Evolutionary conservation across 768 basidiomycete genomes (phyloP), one percentile per base, ranked within the genome.

Genomic region (Lentinula sp.): DNA sequence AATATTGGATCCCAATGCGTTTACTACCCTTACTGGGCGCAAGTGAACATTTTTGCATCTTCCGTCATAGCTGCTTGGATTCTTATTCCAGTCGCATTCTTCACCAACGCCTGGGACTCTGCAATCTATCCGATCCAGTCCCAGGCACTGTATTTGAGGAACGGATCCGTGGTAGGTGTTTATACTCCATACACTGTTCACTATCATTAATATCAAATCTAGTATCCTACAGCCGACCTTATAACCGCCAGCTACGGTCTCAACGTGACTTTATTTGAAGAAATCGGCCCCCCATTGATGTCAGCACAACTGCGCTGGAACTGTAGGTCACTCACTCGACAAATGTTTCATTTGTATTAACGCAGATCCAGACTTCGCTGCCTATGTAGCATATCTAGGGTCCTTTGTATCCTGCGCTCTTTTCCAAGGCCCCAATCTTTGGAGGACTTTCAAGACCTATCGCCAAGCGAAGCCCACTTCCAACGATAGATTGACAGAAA

Each of bases 21-120:
- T 28, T 66, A 67, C 63, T 68, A 66, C 52, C 68, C 68, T n/a
- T 69, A 66, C 45, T 69, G 68, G 68, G 55, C 68, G 36, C 65
- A 68, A 58, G 63, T 68, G 33, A 69, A 69, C 51, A 41, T 63
- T 28, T 68, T 68, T 37, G 64, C 51, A 8, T 64, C 67, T 6
- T 66, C 62, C n/a, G 59, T 68, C 13, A 60, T 69, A 7, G 67
- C 61, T n/a, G 65, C 66, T 0, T 69, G 67, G 68, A 66, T 69
- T 52, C 60, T 69, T 1, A 61, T 69, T 1, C 68, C 68, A 8
- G 61, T 64, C 18, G 66, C 63, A 3, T 66, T 66, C 39, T 32
- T 69, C 62, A 66, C 66, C 15, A 67, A 67, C 15, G 62, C 62
- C 3, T 69, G 68, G 68, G 60, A 62, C 62, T 52, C 60, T 16